Evolutionary conservation across 129 eudicot genomes (phyloP).

Genomic region (Calendula officinalis): DNA sequence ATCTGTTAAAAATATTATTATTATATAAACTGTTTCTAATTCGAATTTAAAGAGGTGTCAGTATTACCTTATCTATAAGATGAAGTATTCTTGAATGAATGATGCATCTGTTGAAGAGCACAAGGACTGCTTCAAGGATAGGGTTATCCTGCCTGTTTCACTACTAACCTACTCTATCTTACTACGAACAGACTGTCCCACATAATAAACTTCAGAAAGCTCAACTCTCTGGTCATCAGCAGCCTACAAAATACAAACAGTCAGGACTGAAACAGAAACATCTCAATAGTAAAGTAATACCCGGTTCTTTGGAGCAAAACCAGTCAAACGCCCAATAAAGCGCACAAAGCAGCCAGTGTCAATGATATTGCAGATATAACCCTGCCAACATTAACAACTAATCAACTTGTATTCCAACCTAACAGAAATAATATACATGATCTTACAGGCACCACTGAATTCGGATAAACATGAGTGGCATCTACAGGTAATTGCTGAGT

Average conservation of each 20-base stretch:
- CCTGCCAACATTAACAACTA: conserved; percentile 33
- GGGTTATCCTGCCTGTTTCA: conserved; percentile 67
- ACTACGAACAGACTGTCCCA: conserved; percentile 92
- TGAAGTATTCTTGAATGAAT: conserved; percentile 73
- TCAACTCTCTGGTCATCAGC: conserved; percentile 57
- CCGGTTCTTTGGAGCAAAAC: conserved; percentile 86
- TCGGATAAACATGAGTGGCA: conserved; percentile 49
- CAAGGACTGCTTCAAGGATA: conserved; percentile 83
- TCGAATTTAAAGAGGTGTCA: no score
- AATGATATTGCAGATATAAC: conserved; percentile 79
- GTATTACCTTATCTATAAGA: conserved; percentile 81
- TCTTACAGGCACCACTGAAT: conserved; percentile 82
- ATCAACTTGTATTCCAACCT: no score
- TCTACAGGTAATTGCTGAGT: conserved; percentile 63
- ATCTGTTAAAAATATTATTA: conserved; percentile 38
- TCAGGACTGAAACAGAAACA: neutral
- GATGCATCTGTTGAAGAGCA: conserved; percentile 84
- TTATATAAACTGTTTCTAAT: neutral
- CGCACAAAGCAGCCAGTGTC: conserved; percentile 94
- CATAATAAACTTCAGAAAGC: conserved; percentile 58
- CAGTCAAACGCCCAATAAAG: conserved; percentile 85
- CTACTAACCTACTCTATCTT: conserved; percentile 63
- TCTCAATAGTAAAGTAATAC: conserved; percentile 30
- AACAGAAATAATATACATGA: no score
- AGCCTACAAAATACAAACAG: conserved; percentile 44